Base-by-base conservation (phyloP, 2,329 filamentous ascomycete genomes). In the Venturia asperata region DNA sequence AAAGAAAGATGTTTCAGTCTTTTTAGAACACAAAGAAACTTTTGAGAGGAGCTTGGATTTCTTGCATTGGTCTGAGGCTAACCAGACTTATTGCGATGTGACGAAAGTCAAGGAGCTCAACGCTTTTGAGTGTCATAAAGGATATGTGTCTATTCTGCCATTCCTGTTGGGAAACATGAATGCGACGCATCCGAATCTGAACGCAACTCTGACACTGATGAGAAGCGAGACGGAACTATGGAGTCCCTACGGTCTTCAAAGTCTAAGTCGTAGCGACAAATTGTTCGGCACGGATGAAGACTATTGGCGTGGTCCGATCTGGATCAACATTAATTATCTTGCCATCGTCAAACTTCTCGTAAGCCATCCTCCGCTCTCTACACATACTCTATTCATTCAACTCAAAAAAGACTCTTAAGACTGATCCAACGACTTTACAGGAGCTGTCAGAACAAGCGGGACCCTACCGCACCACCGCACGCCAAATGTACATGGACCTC, bases 261-360 rank as follows among this genome's bases (percentile, higher is more conserved):
- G 92, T 76, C 76, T 99, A 75, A 96, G 92, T 78, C 89, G 88
- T 77, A 85, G 86, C 71, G 89, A 93, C 72, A 81, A 88, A 71
- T 85, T 91, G 67, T 97, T 97, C 75, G 91, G 88, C 49, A 96
- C 92, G 0, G 90, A 82, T 1, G 94, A 99, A 79, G 97, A 99
- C 76, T 99, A 99, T 80, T 99, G 92, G 92, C 84, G 91, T 67
- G 90, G 91, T 70, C 92, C 92, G 0, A 83, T 97, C 19, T 97
- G 92, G 92, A 89, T 97, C 74, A 93, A 92, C 73, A 92, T 97
- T 70, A 97, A 97, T 77, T 96, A 96, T 75, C 79, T 97, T 71
- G 87, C 89, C 43, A 78, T 96, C 62, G 84, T 86, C 69, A 86
- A 91, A 74, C 85, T 96, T 60, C 80, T 87, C 69, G 90, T 92